Conservation (phyloP, 108 stramenopile genomes). For the Fistulifera pelliculosa region DNA sequence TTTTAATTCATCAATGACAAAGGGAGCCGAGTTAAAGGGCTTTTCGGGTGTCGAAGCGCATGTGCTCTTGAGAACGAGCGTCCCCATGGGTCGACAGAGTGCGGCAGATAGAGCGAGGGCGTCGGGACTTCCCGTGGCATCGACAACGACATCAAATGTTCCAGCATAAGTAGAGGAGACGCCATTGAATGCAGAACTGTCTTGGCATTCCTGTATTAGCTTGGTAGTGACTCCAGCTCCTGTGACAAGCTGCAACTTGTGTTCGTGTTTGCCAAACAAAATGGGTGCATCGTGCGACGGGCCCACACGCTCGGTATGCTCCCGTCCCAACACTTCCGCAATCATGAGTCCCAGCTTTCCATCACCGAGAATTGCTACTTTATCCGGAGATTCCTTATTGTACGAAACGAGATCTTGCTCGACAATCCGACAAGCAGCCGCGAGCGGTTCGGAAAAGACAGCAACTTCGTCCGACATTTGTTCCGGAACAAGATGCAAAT, state of each 20-base stretch:
- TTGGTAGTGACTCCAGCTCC: conserved; percentile 32
- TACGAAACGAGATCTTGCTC: conserved; percentile 43
- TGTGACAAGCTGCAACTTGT: conserved; percentile 51
- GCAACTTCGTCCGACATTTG: conserved; percentile 43
- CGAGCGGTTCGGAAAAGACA: conserved; percentile 73
- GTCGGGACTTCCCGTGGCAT: conserved; percentile 63
- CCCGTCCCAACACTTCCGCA: conserved; percentile 61
- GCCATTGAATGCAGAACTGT: conserved; percentile 15
- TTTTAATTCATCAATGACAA: conserved; percentile 69
- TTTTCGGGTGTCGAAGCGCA: conserved; percentile 43
- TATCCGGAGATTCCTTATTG: conserved; percentile 22
- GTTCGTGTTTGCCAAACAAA: conserved; percentile 61
- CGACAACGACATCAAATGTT: conserved; percentile 63
- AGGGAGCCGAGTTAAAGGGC: conserved; percentile 58
- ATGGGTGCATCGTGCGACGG: conserved; percentile 10
- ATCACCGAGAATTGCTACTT: conserved; percentile 66
- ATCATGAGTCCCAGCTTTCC: conserved; percentile 71
- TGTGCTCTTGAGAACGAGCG: conserved; percentile 54
- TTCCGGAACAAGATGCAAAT: conserved; percentile 55
- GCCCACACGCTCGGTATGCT: conserved; percentile 30
- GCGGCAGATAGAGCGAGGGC: conserved; percentile 43
- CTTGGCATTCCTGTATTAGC: conserved; percentile 29
- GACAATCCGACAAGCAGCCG: conserved; percentile 70
- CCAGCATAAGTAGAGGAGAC: conserved; percentile 25
- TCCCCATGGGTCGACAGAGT: conserved; percentile 67